Percentiles rank a stretch among this genome's conserved stretches.
Conservation (phyloP, 345 rosid species). For the Gossypium anomalum region DNA sequence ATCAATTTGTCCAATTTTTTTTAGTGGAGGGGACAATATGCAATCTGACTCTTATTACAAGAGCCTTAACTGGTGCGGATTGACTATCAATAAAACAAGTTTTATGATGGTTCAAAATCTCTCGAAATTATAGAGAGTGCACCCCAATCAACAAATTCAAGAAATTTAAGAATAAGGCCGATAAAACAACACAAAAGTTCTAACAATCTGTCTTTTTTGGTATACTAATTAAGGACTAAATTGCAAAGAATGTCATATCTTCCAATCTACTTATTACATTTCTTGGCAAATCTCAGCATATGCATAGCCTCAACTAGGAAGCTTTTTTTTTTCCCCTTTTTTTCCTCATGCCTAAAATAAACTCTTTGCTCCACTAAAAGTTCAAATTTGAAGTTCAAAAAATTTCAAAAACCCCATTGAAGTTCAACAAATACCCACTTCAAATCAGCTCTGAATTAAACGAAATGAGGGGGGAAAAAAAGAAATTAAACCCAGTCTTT, state of each 20-base stretch:
- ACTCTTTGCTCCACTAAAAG: background rate
- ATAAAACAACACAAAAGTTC: background rate
- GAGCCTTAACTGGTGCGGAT: background rate
- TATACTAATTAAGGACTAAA: background rate
- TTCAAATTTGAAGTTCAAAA: background rate
- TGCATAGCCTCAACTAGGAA: background rate
- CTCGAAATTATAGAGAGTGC: background rate
- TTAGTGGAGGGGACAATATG: too few relatives aligned
- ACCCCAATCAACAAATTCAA: background rate
- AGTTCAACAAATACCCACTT: conserved; percentile 4
- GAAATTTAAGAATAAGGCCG: background rate
- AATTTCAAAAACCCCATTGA: background rate
- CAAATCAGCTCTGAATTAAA: background rate
- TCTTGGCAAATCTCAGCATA: background rate
- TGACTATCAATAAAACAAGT: background rate
- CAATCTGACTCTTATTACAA: too few relatives aligned
- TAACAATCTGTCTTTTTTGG: background rate
- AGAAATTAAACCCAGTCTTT: background rate
- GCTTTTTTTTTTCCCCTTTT: background rate
- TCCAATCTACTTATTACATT: background rate
- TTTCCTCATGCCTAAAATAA: background rate
- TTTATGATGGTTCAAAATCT: background rate
- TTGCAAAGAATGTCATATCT: background rate
- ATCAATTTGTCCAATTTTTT: too few relatives aligned
- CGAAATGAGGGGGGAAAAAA: background rate